Evolutionary conservation across 2,329 filamentous ascomycete genomes (phyloP).

Genomic region (Biscogniauxia marginata): DNA sequence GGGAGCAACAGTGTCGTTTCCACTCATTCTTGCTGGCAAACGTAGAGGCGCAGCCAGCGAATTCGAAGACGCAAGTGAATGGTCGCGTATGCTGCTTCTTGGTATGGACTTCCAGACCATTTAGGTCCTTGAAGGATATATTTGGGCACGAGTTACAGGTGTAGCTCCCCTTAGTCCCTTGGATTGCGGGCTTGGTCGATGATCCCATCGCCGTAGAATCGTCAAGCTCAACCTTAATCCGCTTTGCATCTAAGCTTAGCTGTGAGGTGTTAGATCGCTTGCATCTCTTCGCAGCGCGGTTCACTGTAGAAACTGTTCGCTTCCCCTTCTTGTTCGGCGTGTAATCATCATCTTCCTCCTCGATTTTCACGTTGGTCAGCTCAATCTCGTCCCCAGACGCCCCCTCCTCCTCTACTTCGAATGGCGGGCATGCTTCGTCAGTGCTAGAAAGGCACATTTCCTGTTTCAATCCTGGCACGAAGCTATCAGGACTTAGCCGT

Average conservation of each 20-base stretch:
- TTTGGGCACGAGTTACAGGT: constrained; percentile 38
- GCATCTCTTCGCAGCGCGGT: constrained; percentile 18
- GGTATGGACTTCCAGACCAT: constrained; percentile 47
- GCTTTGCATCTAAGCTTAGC: constrained; percentile 20
- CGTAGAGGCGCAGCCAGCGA: constrained; percentile 69
- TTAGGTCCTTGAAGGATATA: constrained; percentile 44
- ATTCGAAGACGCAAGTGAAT: constrained; percentile 76
- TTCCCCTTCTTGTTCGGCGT: constrained; percentile 22
- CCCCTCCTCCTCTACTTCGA: constrained; percentile 20
- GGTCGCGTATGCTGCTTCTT: constrained; percentile 56
- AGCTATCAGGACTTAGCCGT: constrained; percentile 28
- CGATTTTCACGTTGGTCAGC: constrained; percentile 13
- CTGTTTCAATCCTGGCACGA: constrained; percentile 23
- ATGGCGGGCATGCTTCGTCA: constrained; percentile 8
- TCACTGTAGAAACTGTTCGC: constrained; percentile 12
- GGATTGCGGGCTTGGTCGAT: constrained; percentile 20
- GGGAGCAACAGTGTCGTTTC: constrained; percentile 82
- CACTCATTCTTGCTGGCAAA: constrained; percentile 90
- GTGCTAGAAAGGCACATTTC: constrained; percentile 24
- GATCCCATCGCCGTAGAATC: constrained; percentile 12
- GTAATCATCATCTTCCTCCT: constrained; percentile 27
- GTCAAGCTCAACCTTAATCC: constrained; percentile 23
- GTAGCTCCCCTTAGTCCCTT: constrained; percentile 26
- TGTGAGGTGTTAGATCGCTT: constrained; percentile 24
- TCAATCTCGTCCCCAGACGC: constrained; percentile 20